Evolutionary conservation across 331 rosid species (phyloP).

Genomic region (Quercus lobata): DNA sequence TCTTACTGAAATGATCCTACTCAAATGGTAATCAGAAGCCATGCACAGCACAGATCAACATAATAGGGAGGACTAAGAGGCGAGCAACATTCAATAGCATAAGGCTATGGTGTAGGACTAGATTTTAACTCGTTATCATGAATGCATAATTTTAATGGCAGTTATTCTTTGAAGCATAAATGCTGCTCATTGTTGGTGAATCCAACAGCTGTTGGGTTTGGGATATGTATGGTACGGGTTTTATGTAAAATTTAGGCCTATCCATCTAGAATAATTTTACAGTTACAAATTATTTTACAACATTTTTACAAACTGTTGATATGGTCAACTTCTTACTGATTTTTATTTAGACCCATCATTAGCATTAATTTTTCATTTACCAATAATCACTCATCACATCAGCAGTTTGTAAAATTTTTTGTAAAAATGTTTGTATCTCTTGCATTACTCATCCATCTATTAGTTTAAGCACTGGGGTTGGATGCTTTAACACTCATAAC

Average conservation of each 20-base stretch:
- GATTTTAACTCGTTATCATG: background rate
- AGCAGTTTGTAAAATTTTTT: no score
- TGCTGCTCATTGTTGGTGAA: background rate
- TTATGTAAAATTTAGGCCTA: background rate
- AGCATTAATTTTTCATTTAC: no score
- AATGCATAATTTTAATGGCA: background rate
- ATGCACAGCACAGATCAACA: background rate
- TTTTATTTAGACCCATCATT: no score
- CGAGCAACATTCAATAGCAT: background rate
- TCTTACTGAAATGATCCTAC: background rate
- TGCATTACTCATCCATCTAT: background rate
- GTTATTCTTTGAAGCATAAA: background rate
- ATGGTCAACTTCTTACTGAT: no score
- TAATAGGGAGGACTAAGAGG: background rate
- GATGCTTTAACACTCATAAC: background rate
- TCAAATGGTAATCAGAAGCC: background rate
- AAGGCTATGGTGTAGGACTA: background rate
- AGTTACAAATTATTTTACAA: no score
- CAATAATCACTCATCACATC: no score
- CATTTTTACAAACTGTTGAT: no score
- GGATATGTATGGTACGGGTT: no score
- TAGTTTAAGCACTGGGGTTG: background rate
- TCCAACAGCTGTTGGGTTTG: no score
- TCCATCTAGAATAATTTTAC: background rate
- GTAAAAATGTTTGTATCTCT: no score